A percentile compares a stretch with the other conserved stretches of the same genome.
These are phyloP conservation scores for Plenodomus biglobosus DNA, from an alignment of 2,329 filamentous ascomycete species.

Conservation along the genomic window DNA sequence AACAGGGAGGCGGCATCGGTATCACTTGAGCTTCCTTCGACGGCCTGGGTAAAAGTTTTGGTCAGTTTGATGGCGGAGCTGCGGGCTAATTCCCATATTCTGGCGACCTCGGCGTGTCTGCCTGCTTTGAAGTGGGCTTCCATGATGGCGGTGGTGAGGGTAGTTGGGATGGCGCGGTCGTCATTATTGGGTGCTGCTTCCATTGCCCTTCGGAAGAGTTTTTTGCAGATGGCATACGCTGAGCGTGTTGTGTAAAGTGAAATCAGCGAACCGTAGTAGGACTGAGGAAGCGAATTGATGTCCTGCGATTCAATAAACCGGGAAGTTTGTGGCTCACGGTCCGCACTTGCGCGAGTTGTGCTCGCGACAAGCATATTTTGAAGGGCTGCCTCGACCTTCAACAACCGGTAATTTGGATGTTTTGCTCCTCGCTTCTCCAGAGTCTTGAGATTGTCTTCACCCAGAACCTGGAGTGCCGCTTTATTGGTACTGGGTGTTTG, in stretches of 20 bases:
- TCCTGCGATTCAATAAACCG: constrained; percentile 29
- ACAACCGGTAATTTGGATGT: constrained; percentile 23
- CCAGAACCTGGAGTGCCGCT: constrained; percentile 37
- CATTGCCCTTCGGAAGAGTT: constrained; percentile 27
- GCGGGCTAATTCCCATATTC: constrained; percentile 67
- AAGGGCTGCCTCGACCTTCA: constrained; percentile 30
- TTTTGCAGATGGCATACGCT: constrained; percentile 47
- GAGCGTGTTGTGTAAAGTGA: constrained; percentile 55
- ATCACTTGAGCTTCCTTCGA: constrained; percentile 37
- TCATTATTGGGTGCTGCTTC: constrained; percentile 15
- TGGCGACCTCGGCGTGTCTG: constrained; percentile 62
- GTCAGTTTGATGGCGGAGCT: constrained; percentile 51
- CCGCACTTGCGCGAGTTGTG: constrained; percentile 34
- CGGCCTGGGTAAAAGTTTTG: constrained; percentile 34
- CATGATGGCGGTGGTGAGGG: constrained; percentile 63
- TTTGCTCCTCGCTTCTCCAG: constrained; percentile 14
- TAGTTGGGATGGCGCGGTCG: constrained; percentile 33
- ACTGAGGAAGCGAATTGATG: constrained; percentile 50
- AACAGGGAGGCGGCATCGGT: constrained; percentile 21
- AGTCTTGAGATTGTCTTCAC: constrained; percentile 21
- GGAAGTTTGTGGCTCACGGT: constrained; percentile 27
- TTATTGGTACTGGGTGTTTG: constrained; percentile 49
- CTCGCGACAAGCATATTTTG: constrained; percentile 26
- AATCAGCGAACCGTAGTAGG: constrained; percentile 60
- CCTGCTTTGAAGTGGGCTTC: constrained; percentile 60